phyloP scores from a whole-genome alignment of 2,329 filamentous ascomycete species.

The Massarina eburnea region DNA sequence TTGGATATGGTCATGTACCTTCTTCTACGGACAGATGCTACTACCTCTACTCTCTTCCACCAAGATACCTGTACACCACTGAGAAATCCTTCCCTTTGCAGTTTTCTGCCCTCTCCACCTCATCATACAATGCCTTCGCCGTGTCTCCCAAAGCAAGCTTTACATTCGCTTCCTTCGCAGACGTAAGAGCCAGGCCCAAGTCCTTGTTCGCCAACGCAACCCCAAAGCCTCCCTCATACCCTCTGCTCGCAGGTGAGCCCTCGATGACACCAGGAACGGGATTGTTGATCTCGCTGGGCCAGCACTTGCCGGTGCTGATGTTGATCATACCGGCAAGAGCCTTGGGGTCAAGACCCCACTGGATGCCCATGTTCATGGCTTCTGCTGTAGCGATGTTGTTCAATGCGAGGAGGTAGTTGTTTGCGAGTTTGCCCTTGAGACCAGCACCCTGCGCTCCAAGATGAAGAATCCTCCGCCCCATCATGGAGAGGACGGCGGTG shows the following conservation, averaged over 20 bases:
- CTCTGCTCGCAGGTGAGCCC: constrained; percentile 71
- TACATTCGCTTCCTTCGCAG: constrained; percentile 47
- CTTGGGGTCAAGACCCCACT: constrained; percentile 64
- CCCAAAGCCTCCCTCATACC: constrained; percentile 61
- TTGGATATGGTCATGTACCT: background rate
- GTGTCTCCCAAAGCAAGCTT: constrained; percentile 49
- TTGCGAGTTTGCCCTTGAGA: constrained; percentile 88
- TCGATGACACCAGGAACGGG: constrained; percentile 84
- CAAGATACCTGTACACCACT: constrained; percentile 53
- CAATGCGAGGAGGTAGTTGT: constrained; percentile 94
- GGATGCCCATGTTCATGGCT: constrained; percentile 66
- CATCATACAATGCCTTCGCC: constrained; percentile 50
- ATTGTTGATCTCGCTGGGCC: constrained; percentile 95
- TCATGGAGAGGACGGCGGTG: constrained; percentile 70
- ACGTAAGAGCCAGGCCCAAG: constrained; percentile 51
- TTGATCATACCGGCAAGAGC: constrained; percentile 86
- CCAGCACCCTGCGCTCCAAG: constrained; percentile 84
- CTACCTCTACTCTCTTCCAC: constrained; percentile 45
- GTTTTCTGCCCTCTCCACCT: constrained; percentile 45
- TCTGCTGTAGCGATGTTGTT: constrained; percentile 79
- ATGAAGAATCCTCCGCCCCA: constrained; percentile 86
- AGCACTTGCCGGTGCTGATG: constrained; percentile 89
- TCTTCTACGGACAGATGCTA: background rate
- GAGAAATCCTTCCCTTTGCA: constrained; percentile 55
- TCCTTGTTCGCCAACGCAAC: constrained; percentile 55